A percentile compares a stretch with the other conserved stretches of the same genome.
Conservation (phyloP, 345 rosid genomes). For the Hypericum androsaemum region DNA sequence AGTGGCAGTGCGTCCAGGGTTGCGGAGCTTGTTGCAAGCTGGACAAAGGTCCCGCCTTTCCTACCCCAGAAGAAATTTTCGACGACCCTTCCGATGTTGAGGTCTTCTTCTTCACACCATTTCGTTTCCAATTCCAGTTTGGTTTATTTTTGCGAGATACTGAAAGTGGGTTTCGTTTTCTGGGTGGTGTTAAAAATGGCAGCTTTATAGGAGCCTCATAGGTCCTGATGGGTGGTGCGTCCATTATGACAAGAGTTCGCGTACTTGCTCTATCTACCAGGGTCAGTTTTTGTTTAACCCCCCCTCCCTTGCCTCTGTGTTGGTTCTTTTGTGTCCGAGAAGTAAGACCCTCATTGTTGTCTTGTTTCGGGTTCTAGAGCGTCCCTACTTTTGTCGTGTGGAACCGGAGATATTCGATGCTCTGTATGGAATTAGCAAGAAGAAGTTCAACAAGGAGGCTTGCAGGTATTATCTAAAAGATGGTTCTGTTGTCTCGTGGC, state of each 20-base stretch:
- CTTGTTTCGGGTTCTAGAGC: conserved; percentile 29
- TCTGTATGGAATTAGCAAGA: conserved; percentile 45
- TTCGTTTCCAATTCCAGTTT: not conserved
- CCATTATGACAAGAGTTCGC: conserved; percentile 60
- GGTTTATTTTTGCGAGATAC: not conserved
- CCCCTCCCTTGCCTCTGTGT: not conserved
- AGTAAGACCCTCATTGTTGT: not conserved
- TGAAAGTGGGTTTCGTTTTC: not conserved
- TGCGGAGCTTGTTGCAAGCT: conserved; percentile 93
- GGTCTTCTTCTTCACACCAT: conserved; percentile 22
- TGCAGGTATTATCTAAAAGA: conserved; percentile 29
- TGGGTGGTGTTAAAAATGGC: not conserved
- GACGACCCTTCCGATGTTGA: conserved; percentile 41
- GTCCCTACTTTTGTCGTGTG: conserved; percentile 81
- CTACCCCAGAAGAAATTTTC: conserved; percentile 74
- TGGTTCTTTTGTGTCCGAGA: not conserved
- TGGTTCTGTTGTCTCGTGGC: not conserved
- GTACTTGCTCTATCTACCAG: conserved; percentile 74
- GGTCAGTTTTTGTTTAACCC: conserved; percentile 21
- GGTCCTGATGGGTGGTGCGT: conserved; percentile 87
- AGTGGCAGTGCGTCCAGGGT: conserved; percentile 61
- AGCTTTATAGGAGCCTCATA: conserved; percentile 56
- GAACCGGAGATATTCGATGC: conserved; percentile 47
- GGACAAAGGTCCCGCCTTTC: conserved; percentile 63
- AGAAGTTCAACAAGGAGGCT: conserved; percentile 65